Percentiles rank a stretch among this genome's conserved stretches.
Evolutionary conservation across 2,329 filamentous ascomycete species (phyloP).

Genomic region (Xylariaceae sp.): DNA sequence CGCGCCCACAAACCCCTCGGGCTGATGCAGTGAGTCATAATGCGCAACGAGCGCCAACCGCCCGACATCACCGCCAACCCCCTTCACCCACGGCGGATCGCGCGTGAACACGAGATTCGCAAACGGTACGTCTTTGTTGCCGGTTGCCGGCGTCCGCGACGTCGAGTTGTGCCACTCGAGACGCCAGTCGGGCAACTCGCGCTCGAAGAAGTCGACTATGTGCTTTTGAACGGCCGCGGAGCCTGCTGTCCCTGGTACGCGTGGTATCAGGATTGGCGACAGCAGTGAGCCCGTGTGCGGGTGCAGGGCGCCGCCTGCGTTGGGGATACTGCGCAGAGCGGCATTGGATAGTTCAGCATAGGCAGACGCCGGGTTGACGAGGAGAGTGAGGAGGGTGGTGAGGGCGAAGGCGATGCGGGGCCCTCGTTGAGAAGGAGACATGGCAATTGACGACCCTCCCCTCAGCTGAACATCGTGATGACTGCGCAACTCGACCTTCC

Average conservation of each 20-base stretch:
- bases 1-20: constrained; percentile 85
- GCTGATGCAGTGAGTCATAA: constrained; percentile 80
- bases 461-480: constrained; percentile 5
- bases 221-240: constrained; percentile 70
- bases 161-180: constrained; percentile 89
- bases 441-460: constrained; percentile 5
- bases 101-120: constrained; percentile 80
- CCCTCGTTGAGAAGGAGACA: constrained; percentile 1
- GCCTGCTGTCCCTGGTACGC: constrained; percentile 82
- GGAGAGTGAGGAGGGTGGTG: constrained; percentile 11
- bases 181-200: constrained; percentile 72
- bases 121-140: constrained; percentile 71
- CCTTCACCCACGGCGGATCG: constrained; percentile 74
- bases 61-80: constrained; percentile 69
- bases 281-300: constrained; percentile 72
- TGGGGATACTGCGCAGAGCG: constrained; percentile 67
- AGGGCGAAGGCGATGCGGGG: constrained; percentile 1
- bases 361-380: constrained; percentile 23
- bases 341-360: constrained; percentile 65
- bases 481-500: no score
- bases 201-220: constrained; percentile 76
- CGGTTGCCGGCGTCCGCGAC: constrained; percentile 71
- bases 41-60: constrained; percentile 86
- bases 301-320: constrained; percentile 72
- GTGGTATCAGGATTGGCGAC: constrained; percentile 79